A percentile compares a stretch with the other conserved stretches of the same genome.
Conservation (phyloP, 495 filamentous ascomycete species). For the Arthonia radiata region DNA sequence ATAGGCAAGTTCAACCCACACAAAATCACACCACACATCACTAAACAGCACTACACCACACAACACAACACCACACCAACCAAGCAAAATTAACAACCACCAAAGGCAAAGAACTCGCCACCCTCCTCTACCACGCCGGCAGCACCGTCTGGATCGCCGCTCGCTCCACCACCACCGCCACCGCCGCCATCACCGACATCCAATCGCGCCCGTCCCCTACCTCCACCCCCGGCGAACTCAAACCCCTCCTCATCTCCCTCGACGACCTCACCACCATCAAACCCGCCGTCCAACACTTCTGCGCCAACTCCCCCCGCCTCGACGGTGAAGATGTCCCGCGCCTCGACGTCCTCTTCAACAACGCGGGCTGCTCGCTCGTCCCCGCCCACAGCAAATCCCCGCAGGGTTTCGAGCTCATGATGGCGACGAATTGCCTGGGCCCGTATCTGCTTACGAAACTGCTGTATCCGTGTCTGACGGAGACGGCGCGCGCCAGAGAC, state of each 20-base stretch:
- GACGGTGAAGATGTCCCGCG: too few species aligned
- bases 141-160: conserved; percentile 18
- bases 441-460: conserved; percentile 2
- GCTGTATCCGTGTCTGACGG: conserved; percentile 2
- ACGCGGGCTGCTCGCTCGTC: conserved; percentile 23
- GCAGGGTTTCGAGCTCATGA: conserved; percentile 10
- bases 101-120: conserved; percentile 16
- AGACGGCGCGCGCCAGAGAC: too few species aligned
- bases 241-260: conserved; percentile 19
- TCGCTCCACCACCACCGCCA: conserved; percentile 11
- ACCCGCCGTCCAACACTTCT: conserved; percentile 16
- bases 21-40: too few species aligned
- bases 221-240: conserved; percentile 16
- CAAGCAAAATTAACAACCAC: too few species aligned
- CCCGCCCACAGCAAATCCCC: conserved; percentile 13
- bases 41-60: too few species aligned
- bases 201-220: conserved; percentile 4
- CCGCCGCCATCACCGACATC: conserved; percentile 15
- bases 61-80: too few species aligned
- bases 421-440: conserved; percentile 5
- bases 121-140: conserved; percentile 16
- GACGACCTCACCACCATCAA: conserved; percentile 22
- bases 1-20: too few species aligned
- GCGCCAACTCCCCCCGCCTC: conserved; percentile 13
- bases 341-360: conserved; percentile 26